Conservation (phyloP, 768 basidiomycete species). For the Pholiota microspora region DNA sequence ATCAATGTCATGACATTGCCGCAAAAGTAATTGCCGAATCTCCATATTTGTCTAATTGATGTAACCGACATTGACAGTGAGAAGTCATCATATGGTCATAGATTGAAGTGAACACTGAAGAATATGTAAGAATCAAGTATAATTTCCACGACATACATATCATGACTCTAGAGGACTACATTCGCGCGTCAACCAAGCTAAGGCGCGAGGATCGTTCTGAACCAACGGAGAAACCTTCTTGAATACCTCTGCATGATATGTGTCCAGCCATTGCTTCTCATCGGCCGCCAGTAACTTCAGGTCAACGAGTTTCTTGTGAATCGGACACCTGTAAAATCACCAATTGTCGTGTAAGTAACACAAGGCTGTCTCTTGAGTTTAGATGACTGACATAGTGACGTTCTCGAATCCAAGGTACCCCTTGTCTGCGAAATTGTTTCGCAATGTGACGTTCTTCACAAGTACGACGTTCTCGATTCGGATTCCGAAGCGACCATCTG, state of each 20-base stretch:
- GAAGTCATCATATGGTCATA: no score
- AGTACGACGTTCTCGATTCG: constrained; percentile 90
- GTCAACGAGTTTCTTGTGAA: constrained; percentile 83
- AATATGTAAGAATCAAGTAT: no score
- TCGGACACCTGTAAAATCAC: constrained; percentile 82
- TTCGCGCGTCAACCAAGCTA: constrained; percentile 64
- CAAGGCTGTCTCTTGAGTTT: no score
- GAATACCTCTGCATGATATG: constrained; percentile 75
- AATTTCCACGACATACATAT: no score
- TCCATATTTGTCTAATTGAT: no score
- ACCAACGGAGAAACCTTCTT: constrained; percentile 75
- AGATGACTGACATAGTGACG: constrained; percentile 79
- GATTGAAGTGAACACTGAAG: no score
- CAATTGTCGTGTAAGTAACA: no score
- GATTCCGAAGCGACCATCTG: constrained; percentile 88
- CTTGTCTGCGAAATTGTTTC: constrained; percentile 77
- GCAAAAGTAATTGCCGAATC: not conserved
- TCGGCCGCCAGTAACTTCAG: constrained; percentile 51
- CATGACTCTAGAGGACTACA: constrained; percentile 33
- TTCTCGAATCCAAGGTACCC: constrained; percentile 85
- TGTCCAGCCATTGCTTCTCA: constrained; percentile 81
- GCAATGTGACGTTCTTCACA: constrained; percentile 67
- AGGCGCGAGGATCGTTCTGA: constrained; percentile 53
- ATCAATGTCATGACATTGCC: not conserved
- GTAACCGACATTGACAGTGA: no score